Percentiles rank a stretch among this genome's conserved stretches.
Conservation (phyloP, 148 eudicot species). For the Cornus florida region DNA sequence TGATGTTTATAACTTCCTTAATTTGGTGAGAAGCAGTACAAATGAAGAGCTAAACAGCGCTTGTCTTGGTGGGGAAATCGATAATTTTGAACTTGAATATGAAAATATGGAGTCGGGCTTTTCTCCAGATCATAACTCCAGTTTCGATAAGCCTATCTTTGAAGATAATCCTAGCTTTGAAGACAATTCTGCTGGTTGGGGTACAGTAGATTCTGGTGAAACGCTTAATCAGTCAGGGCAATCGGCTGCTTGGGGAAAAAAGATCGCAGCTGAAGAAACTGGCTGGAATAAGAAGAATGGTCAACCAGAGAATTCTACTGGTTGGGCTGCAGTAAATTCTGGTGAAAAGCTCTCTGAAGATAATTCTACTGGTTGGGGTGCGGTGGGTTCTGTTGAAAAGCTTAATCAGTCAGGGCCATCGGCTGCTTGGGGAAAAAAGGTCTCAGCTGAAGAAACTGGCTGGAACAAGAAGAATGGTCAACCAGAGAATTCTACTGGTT, state of each 20-base stretch:
- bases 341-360: no score
- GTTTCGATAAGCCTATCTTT: constrained; percentile 47
- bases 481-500: no score
- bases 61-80: constrained; percentile 79
- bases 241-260: constrained; percentile 13
- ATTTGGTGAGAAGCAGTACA: constrained; percentile 53
- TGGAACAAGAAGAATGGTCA: no score
- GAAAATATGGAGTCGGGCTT: constrained; percentile 43
- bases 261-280: neutral
- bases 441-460: neutral
- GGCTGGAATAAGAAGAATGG: no score
- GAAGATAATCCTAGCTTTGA: constrained; percentile 56
- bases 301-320: no score
- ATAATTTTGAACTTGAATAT: constrained; percentile 50
- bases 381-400: no score
- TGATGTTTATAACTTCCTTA: constrained; percentile 77
- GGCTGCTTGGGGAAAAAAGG: constrained; percentile 13
- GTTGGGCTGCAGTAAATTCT: no score
- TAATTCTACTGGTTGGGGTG: neutral
- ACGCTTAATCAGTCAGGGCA: neutral
- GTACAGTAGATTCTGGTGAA: no score
- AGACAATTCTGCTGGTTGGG: no score
- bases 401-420: neutral
- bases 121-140: constrained; percentile 63
- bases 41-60: constrained; percentile 40